These are phyloP conservation scores for Colletotrichum brevisporum DNA, from an alignment of 2,329 filamentous ascomycete species.

Conservation along the genomic window DNA sequence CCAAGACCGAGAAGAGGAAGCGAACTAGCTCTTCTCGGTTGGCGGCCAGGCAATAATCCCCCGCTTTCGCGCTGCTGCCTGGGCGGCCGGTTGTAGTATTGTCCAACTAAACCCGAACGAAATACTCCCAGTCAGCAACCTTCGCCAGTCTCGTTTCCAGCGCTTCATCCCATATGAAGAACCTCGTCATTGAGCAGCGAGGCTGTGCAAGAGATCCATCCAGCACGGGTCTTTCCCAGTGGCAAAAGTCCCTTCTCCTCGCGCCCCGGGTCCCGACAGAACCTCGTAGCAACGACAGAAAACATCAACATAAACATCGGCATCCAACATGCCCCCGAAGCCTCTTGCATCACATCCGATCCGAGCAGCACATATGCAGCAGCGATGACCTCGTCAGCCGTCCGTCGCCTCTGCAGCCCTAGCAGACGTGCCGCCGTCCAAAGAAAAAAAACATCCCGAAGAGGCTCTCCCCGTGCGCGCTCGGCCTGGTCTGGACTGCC, in stretches of 20 bases:
- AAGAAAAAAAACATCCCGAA: not conserved
- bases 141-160: too few relatives aligned
- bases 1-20: too few relatives aligned
- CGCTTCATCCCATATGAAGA: too few relatives aligned
- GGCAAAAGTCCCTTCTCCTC: too few relatives aligned
- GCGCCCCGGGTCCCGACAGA: too few relatives aligned
- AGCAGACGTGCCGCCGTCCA: slow-evolving; percentile 7
- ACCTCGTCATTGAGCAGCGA: too few relatives aligned
- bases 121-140: too few relatives aligned
- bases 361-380: not conserved
- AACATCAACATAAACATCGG: not conserved
- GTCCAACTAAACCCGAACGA: too few relatives aligned
- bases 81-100: not conserved
- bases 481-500: slow-evolving; percentile 22
- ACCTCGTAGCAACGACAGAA: not conserved
- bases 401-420: slow-evolving; percentile 21
- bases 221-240: too few relatives aligned
- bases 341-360: slow-evolving; percentile 26
- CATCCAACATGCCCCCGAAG: not conserved
- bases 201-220: too few relatives aligned
- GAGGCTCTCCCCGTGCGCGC: slow-evolving; percentile 1
- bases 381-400: not conserved
- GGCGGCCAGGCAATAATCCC: not conserved
- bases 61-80: slow-evolving; percentile 33
- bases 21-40: too few relatives aligned